Base-by-base conservation (phyloP, 371 early-diverging fungal genomes). In the Circinella umbellata region DNA sequence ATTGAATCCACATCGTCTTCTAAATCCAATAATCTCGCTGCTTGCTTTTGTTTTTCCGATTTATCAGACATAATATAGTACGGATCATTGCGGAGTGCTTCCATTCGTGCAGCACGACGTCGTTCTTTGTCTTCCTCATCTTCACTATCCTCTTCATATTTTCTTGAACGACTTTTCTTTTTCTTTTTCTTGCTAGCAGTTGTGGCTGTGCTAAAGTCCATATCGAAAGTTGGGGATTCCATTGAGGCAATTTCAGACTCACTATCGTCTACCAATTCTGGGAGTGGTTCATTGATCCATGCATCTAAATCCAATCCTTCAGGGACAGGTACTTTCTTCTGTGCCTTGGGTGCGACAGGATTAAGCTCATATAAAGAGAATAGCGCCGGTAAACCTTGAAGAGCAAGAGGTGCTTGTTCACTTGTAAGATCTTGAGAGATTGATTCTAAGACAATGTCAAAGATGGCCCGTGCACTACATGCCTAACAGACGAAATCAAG, bases 271-370 rank as follows among this genome's bases (percentile, higher is more conserved):
- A 85, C 83, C 8, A 88, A 78, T 35, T 91, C 92, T 4, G 91
- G 93, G 13, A 91, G 77, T 10, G 90, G 89, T 14, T 89, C 88
- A 64, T 88, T 84, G 64, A 96, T 94, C 91, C 91, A 92, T 11
- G 86, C 72, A 63, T 96, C 96, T 42, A 97, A 74, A 72, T 95
- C 94, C 66, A 98, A 73, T 13, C 91, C 95, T n/a, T 94, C 93
- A 13, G 96, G 97, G 1, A 95, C 77, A 20, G 94, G 93, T 0
- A 98, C 95, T 74, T 94, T 94, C 67, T 86, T 86, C 76, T 97
- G 97, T 0, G 97, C 96, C 63, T 91, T 94, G n/a, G 93, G 90
- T 4, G 95, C 94, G 0, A 98, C 96, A 1, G 97, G 97, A 68
- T 96, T 96, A 17, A 98, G 81, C 62, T 96, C 97, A 67, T 92